These are phyloP conservation scores for Saccharomycopsis sp. DNA, from an alignment of 805 yeast species.

Conservation along the genomic window DNA sequence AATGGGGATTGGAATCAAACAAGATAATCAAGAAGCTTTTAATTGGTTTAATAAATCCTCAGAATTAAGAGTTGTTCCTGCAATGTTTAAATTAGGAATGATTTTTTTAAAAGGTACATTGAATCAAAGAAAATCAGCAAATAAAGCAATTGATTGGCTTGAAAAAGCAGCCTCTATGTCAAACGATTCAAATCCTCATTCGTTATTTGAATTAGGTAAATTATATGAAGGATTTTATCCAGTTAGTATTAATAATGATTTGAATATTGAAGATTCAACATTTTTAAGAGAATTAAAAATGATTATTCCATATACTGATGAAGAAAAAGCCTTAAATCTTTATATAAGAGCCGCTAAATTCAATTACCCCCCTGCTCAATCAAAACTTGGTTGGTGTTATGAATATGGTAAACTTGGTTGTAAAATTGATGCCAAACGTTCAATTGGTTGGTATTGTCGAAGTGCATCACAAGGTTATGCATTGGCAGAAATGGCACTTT, in stretches of 20 bases:
- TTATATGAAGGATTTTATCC: constrained; percentile 39
- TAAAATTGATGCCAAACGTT: constrained; percentile 41
- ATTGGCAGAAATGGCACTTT: constrained; percentile 58
- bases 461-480: constrained; percentile 58
- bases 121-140: constrained; percentile 29
- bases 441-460: constrained; percentile 65
- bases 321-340: constrained; percentile 35
- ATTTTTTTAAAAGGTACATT: constrained; percentile 41
- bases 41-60: constrained; percentile 52
- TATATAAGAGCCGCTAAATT: constrained; percentile 50
- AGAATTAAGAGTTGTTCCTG: constrained; percentile 45
- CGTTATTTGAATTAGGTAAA: constrained; percentile 47
- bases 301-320: constrained; percentile 26
- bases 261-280: constrained; percentile 22
- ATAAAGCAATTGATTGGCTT: constrained; percentile 41
- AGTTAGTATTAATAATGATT: constrained; percentile 18
- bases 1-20: constrained; percentile 44
- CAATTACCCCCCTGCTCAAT: constrained; percentile 58
- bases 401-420: constrained; percentile 57
- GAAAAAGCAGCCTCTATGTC: constrained; percentile 37
- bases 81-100: constrained; percentile 70
- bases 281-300: constrained; percentile 27
- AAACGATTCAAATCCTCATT: constrained; percentile 38
- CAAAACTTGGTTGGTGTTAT: constrained; percentile 59
- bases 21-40: constrained; percentile 38